Evolutionary conservation across 495 filamentous ascomycete species (phyloP).

Genomic region (Podospora anserina): DNA sequence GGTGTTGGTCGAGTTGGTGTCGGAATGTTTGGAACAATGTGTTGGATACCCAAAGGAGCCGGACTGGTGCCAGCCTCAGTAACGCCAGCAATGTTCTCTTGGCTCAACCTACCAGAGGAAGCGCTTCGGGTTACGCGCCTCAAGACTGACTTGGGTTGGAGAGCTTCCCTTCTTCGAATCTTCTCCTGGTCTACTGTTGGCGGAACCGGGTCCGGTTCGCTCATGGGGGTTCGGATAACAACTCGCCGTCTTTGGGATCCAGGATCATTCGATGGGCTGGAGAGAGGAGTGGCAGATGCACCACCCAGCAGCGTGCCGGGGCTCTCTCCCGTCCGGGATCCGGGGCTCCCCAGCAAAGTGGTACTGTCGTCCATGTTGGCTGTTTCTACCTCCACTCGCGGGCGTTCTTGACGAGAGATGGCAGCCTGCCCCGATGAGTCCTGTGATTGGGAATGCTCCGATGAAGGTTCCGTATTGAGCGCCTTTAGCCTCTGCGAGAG

Average conservation of each 20-base stretch:
- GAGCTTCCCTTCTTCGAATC: slow-evolving; percentile 29
- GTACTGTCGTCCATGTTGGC: background rate
- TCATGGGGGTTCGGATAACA: slow-evolving; percentile 36
- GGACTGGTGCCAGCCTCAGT: background rate
- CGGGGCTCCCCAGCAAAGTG: background rate
- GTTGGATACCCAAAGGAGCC: background rate
- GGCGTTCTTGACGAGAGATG: background rate
- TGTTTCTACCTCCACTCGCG: background rate
- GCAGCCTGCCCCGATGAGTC: background rate
- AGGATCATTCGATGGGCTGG: slow-evolving; percentile 15
- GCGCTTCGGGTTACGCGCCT: slow-evolving; percentile 28
- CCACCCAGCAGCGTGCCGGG: background rate
- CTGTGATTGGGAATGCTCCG: background rate
- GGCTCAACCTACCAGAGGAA: slow-evolving; percentile 10
- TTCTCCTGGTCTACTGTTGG: slow-evolving; percentile 42
- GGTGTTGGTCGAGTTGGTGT: background rate
- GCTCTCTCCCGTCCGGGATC: background rate
- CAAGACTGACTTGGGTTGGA: slow-evolving; percentile 40
- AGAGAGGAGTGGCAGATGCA: background rate
- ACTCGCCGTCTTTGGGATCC: slow-evolving; percentile 29
- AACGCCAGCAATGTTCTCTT: background rate
- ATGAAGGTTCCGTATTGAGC: background rate
- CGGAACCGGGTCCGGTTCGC: slow-evolving; percentile 26
- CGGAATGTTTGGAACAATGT: background rate
- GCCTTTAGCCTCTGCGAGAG: background rate